Evolutionary conservation across 768 basidiomycete genomes (phyloP), one percentile per base, ranked within the genome.

Genomic region (Mycena alexandri): DNA sequence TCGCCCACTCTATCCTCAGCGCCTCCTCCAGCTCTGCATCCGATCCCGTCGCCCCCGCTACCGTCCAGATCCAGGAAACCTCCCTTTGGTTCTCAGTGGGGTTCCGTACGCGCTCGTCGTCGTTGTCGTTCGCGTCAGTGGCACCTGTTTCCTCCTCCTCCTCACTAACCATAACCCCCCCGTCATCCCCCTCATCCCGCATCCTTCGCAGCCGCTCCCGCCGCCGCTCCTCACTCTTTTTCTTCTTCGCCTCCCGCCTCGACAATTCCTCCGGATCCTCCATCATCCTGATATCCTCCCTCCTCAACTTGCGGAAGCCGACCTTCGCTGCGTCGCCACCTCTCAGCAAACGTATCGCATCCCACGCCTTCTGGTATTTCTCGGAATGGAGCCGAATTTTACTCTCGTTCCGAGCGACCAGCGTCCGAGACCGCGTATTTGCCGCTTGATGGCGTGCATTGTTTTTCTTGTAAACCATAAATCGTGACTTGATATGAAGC

Each of bases 1-100:
- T 44, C 43, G 43, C 43, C 43, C 43, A 44, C n/a, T 44, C 43
- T 6, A 44, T 44, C 17, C 43, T 10, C 8, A 44, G 17, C 9
- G 43, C 43, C 43, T 44, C 43, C 14, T 68, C 55, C 2, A 68
- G 24, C 17, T 58, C 48, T 7, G 41, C 56, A 4, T 68, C 61
- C 13, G 43, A 16, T 0, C 61, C 61, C 17, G 16, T 10, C 5
- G 50, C 36, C 17, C 61, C 67, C 10, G 51, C 51, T 2, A n/a
- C 38, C n/a, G 67, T 68, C 67, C 67, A 68, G 5, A 68, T 68
- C 67, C 67, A 68, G 1, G 61, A 68, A 19, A 68, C 36, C 6
- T 24, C 34, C 2, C 44, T 25, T 7, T 16, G 14, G n/a, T 51
- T 53, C 36, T 50, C 67, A n/a, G n/a, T n/a, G n/a, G n/a, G n/a